A percentile compares a stretch with the other conserved stretches of the same genome.
Conservation (phyloP, 1,284 basidiomycete species). For the Boletus hoseneyae region DNA sequence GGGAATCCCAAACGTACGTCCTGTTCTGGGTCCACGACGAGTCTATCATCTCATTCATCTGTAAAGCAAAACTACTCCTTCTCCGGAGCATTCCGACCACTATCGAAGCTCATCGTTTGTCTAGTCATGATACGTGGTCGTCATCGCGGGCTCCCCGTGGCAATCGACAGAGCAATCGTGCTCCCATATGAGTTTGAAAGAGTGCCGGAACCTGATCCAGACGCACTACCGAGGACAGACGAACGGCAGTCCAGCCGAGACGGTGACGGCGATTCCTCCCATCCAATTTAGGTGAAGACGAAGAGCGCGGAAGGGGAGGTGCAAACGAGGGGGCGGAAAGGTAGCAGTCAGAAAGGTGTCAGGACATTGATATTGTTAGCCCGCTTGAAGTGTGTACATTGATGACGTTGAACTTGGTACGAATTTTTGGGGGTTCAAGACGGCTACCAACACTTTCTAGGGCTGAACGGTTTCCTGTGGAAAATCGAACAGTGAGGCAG, state of each 20-base stretch:
- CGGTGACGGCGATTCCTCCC: not conserved
- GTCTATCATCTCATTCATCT: constrained; percentile 1
- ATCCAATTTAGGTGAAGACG: not conserved
- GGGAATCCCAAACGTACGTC: constrained; percentile 56
- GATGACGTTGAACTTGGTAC: no score
- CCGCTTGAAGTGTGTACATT: no score
- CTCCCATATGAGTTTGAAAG: constrained; percentile 58
- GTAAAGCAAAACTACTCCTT: constrained; percentile 73
- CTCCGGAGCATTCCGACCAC: constrained; percentile 70
- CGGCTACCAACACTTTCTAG: not conserved
- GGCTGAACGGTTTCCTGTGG: not conserved
- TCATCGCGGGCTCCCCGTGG: constrained; percentile 85
- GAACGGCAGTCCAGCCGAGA: constrained; percentile 10
- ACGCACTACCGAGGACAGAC: constrained; percentile 6
- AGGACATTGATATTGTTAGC: no score
- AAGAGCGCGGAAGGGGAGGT: not conserved
- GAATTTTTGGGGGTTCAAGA: not conserved
- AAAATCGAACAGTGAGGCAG: not conserved
- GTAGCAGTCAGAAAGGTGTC: not conserved
- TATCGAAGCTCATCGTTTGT: constrained; percentile 86
- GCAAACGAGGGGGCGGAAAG: not conserved
- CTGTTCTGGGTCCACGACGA: not conserved
- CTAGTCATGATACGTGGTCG: constrained; percentile 91
- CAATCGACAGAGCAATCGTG: constrained; percentile 84
- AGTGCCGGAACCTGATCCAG: constrained; percentile 12